Evolutionary conservation across 2,329 filamentous ascomycete species (phyloP).

Genomic region (Aspergillus phoenicis): DNA sequence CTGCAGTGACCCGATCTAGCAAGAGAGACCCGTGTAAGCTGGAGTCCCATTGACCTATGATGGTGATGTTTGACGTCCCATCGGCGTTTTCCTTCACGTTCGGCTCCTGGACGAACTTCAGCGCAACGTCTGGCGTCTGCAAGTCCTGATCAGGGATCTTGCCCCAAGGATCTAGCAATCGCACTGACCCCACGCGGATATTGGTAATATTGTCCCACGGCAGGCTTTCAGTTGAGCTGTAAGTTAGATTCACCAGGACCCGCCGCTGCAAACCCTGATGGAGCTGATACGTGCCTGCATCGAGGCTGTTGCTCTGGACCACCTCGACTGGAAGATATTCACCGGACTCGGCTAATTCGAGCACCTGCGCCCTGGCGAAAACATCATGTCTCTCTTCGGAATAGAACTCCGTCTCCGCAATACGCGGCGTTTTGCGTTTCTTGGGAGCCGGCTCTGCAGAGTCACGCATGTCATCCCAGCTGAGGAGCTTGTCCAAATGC

Average conservation of each 20-base stretch:
- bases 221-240: constrained; percentile 83
- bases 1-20: constrained; percentile 89
- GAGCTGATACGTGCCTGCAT: constrained; percentile 89
- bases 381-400: constrained; percentile 93
- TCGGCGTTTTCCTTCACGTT: constrained; percentile 83
- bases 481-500: constrained; percentile 94
- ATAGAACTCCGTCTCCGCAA: constrained; percentile 90
- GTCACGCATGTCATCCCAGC: constrained; percentile 98
- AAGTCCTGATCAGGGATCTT: constrained; percentile 79
- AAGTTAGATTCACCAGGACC: constrained; percentile 83
- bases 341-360: constrained; percentile 88
- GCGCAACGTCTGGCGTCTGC: constrained; percentile 70
- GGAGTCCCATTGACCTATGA: constrained; percentile 96
- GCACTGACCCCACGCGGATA: constrained; percentile 77
- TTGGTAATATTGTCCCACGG: constrained; percentile 83
- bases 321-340: constrained; percentile 93
- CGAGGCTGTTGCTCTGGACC: constrained; percentile 78
- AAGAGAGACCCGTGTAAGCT: constrained; percentile 89
- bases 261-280: constrained; percentile 92
- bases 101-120: constrained; percentile 78
- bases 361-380: constrained; percentile 81
- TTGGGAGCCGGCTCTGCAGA: constrained; percentile 59
- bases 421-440: constrained; percentile 64
- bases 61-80: constrained; percentile 81
- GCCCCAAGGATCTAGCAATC: constrained; percentile 79